Evolutionary conservation across 2,329 filamentous ascomycete genomes (phyloP).

Genomic region (Xylariaceae sp.): DNA sequence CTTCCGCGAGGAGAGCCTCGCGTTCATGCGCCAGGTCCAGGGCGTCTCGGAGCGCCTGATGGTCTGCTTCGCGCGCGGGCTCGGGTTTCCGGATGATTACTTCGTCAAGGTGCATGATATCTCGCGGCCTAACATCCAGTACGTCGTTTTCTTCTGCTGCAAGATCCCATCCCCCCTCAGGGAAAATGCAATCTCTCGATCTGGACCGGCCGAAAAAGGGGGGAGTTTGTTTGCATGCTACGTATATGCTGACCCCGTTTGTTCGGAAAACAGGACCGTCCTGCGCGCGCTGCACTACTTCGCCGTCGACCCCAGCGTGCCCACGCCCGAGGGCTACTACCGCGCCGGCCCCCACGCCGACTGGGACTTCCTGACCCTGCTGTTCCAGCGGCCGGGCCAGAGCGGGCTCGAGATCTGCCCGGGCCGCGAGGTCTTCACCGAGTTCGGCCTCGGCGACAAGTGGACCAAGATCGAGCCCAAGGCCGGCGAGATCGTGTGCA

Average conservation of each 20-base stretch:
- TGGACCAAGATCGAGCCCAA: conserved; percentile 57
- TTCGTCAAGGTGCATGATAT: conserved; percentile 49
- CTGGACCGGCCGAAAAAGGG: no score
- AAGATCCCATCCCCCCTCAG: no score
- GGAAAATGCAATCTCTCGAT: no score
- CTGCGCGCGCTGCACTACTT: conserved; percentile 52
- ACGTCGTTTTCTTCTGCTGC: no score
- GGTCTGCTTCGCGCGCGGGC: conserved; percentile 49
- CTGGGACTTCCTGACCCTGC: conserved; percentile 54
- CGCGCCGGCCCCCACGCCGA: conserved; percentile 57
- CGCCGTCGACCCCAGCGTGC: conserved; percentile 29
- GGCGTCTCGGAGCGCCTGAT: conserved; percentile 47
- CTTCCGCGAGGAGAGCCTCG: conserved; percentile 36
- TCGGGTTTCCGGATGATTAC: conserved; percentile 48
- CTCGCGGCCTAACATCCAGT: conserved; percentile 39
- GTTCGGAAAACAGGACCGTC: no score
- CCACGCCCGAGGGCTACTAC: conserved; percentile 39
- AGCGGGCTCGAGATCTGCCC: conserved; percentile 58
- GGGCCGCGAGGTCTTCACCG: conserved; percentile 51
- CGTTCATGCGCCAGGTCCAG: conserved; percentile 50
- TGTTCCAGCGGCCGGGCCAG: conserved; percentile 55
- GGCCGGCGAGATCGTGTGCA: conserved; percentile 51
- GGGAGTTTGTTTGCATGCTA: no score
- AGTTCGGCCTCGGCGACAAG: conserved; percentile 49
- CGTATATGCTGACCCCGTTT: no score